Conservation (phyloP, 106 monocot genomes). For the Allium cepa region DNA sequence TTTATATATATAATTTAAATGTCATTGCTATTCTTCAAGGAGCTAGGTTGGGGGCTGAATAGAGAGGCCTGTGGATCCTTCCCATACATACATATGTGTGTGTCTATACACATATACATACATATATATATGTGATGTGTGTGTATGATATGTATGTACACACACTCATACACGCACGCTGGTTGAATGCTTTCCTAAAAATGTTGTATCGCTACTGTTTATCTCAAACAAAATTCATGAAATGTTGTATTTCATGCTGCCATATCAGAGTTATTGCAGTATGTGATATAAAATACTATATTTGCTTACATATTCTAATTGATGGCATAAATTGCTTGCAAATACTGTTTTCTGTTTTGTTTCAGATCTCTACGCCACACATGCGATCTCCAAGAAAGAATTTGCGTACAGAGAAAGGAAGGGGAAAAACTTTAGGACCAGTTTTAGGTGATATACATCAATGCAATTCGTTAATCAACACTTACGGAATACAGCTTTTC, state of each 20-base stretch:
- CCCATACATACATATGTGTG: too few species aligned
- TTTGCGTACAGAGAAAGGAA: constrained; percentile 17
- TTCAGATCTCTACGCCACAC: constrained; percentile 72
- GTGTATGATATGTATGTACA: too few species aligned
- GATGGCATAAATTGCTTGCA: neutral
- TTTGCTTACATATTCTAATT: neutral
- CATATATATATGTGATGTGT: too few species aligned
- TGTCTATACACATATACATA: too few species aligned
- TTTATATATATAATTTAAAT: neutral
- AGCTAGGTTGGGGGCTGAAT: too few species aligned
- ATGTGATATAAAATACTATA: neutral
- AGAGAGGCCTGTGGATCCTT: too few species aligned
- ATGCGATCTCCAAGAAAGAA: constrained; percentile 74
- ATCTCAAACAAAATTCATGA: neutral
- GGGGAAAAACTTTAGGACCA: constrained; percentile 34
- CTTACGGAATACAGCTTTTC: constrained; percentile 83
- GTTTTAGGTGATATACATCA: constrained; percentile 58
- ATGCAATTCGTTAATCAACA: constrained; percentile 58
- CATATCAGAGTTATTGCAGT: neutral
- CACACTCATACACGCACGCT: too few species aligned
- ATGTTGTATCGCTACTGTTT: too few species aligned
- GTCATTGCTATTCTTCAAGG: too few species aligned
- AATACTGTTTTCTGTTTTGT: neutral
- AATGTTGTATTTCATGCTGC: neutral
- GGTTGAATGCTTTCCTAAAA: neutral